Base-by-base conservation (phyloP, 2,329 filamentous ascomycete species). In the Colletotrichum lini region DNA sequence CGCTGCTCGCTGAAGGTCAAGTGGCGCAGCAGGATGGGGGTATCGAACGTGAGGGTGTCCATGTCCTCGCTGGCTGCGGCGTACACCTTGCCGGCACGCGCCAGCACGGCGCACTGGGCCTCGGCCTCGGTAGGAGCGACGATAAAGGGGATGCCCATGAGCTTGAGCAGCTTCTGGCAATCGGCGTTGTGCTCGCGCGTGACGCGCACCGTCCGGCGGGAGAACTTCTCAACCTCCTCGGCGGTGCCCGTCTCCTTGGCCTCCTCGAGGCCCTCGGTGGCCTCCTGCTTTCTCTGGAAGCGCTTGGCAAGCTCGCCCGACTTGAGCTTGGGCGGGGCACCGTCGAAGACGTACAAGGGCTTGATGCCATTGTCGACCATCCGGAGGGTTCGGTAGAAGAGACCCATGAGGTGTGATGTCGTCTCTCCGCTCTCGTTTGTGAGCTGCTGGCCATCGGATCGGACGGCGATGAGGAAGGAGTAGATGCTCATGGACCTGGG, bases 351-450 rank as follows among this genome's bases (percentile, higher is more conserved):
- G 82, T 98, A 99, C 75, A 99, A 89, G 1, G 96, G 96, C 81
- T 99, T 99, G 85, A 99, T 98, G 69, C 96, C 96, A 78, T 98
- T 98, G 84, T 99, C 96, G 78, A 98, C 94, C 85, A 99, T 98
- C 77, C 96, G 95, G 8, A 99, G 88, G 2, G 96, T 99, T 77
- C 96, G 95, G 87, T 99, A 99, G 86, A 99, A 99, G 91, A 99
- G 96, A 79, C 96, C 96, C 95, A 99, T 98, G 18, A 99, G 86
- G 81, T 99, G 96, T 21, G 96, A 99, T 0, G 96, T 99, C 2
- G 96, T 99, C 82, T 98, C 95, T 78, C 96, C 96, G 63, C 92
- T 92, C 78, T 99, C 96, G 82, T 92, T 97, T 89, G 92, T 98
- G 77, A 99, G 92, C 83, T 98, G 95, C 82, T 99, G 94, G 76